Base-by-base conservation (phyloP, 306 rosid genomes). In the Dryas alaskensis region DNA sequence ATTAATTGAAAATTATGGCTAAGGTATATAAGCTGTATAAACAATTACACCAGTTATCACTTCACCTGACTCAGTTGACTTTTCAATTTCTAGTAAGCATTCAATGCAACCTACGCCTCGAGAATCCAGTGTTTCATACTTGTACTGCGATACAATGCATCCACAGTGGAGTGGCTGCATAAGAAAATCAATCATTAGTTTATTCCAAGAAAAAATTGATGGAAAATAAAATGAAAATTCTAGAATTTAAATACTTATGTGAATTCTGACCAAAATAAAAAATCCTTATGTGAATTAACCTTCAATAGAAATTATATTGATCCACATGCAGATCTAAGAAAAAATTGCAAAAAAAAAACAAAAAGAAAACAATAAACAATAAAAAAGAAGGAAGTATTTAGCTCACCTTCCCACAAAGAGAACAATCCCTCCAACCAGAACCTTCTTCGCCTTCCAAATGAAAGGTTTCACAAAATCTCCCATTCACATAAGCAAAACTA, bases 351-450 rank as follows among this genome's bases (percentile, higher is more conserved):
- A 2, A 65, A 73, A 25, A 19, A 46, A 47, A 19, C 19, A 19
- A 19, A 19, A 19, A 19, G 8, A 3, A 59, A 22, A 2, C 16
- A 11, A 59, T 10, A 59, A 55, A 17, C 11, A 19, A 59, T 27
- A 27, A 59, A 11, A 31, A 44, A 6, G 60, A 4, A 11, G 53
- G 31, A 62, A 62, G 10, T 66, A 48, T 2, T n/a, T 1, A 44
- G 10, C 69, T 66, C 52, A 80, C 87, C 87, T 69, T 84, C n/a
- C 54, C 52, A 68, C 87, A 84, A 5, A 4, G 0, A 50, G 5
- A 45, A 60, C 87, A 84, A 14, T 70, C 46, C 43, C 80, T 73
- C 84, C 84, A 84, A 8, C 82, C 87, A n/a, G 31, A 27, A 27
- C 31, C 31, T 27, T 27, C 31, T 27, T 25, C 72, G 5, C n/a